Base-by-base conservation (phyloP, 2,329 filamentous ascomycete species). In the Pseudocercospora macadamiae region DNA sequence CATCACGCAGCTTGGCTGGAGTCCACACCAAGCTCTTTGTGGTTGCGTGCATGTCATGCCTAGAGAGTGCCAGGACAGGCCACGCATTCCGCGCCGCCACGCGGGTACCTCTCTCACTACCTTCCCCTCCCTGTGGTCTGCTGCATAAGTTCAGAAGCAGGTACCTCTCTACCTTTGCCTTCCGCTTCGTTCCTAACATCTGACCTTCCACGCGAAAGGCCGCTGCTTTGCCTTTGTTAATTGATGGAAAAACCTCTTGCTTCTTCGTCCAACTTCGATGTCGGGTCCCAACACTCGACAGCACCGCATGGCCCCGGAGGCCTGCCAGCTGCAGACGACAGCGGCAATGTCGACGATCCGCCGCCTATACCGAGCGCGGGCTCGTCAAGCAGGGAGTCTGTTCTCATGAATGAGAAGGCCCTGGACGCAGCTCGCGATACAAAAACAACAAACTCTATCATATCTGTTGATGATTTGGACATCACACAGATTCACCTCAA, bases 331-430 rank as follows among this genome's bases (percentile, higher is more conserved):
- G 54, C 61, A 14, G 65, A 67, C 42, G 63, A 67, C 59, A 59
- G 60, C 48, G 65, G 64, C 60, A 64, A 64, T 62, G 65, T 63
- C 62, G 66, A 67, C 59, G 67, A 69, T 44, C 64, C 61, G 53
- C 67, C 67, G 34, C 67, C 67, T 66, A 67, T 68, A 68, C 67
- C 64, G 64, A 68, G 62, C 60, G 67, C 67, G 65, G 60, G 66
- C 66, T 68, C 67, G 66, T 60, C 66, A 52, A 60, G 58, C 55
- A 61, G 51, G 56, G 57, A 59, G 55, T 61, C 58, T 54, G 58
- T 66, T 59, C 59, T 64, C 53, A 44, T 68, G 65, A 69, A 62
- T 64, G 47, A 62, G 53, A 65, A 64, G 54, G 48, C 61, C 60
- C 52, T 49, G 62, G 64, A 55, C 64, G 67, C 61, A 66, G 63